Conservation (phyloP, 331 rosid species). For the Quercus tomentella region DNA sequence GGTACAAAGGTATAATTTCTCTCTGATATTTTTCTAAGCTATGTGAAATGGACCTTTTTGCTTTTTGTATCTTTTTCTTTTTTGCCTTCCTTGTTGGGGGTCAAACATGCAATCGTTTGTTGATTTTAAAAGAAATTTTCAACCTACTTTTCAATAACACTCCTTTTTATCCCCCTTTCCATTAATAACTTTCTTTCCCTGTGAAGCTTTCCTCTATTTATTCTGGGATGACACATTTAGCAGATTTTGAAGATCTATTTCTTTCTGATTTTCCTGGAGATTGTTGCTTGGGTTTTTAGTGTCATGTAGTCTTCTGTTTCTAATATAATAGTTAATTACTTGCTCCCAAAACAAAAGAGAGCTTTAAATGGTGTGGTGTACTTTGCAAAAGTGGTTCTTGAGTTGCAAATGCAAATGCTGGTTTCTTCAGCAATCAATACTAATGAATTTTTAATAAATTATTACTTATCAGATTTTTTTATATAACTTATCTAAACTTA, state of each 20-base stretch:
- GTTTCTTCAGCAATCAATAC: conserved; percentile 12
- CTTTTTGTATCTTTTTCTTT: neutral
- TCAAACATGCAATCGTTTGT: neutral
- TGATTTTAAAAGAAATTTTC: neutral
- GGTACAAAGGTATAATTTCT: neutral
- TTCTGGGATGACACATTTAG: neutral
- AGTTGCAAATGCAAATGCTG: neutral
- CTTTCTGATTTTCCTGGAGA: neutral
- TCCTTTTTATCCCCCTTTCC: neutral
- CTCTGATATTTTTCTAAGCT: neutral
- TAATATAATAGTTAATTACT: neutral
- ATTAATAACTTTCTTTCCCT: neutral
- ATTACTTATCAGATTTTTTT: too few relatives aligned
- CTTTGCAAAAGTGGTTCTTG: neutral
- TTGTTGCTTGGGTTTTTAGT: neutral
- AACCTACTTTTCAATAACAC: conserved; percentile 2
- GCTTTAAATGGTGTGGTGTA: neutral
- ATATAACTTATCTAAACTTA: neutral
- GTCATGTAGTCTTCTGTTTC: too few relatives aligned
- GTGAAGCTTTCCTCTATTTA: conserved; percentile 5
- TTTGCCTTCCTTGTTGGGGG: neutral
- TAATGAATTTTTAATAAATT: neutral
- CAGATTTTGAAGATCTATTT: neutral
- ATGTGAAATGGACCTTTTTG: neutral
- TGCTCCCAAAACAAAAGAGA: neutral